Evolutionary conservation across 2,329 filamentous ascomycete species (phyloP).

Genomic region (Talaromyces sp.): DNA sequence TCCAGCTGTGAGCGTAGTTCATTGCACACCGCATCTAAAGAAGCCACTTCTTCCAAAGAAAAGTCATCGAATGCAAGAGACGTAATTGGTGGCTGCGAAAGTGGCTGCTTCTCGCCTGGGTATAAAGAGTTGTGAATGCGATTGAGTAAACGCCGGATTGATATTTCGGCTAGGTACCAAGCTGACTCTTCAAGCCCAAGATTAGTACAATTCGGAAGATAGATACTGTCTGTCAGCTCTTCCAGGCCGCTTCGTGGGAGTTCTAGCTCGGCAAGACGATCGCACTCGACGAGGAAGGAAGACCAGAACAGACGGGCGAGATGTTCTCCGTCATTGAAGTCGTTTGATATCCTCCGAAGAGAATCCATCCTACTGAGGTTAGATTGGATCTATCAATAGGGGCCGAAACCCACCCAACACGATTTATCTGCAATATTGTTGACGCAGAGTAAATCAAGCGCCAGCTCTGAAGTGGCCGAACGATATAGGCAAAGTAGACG

Average conservation of each 20-base stretch:
- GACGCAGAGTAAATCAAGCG: conserved; percentile 33
- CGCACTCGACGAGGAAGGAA: conserved; percentile 19
- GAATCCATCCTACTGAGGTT: conserved; percentile 2
- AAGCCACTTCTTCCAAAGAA: conserved; percentile 27
- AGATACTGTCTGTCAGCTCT: conserved; percentile 31
- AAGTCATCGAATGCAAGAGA: conserved; percentile 26
- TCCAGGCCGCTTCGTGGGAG: conserved; percentile 34
- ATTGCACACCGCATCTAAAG: conserved; percentile 22
- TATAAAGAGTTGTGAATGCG: conserved; percentile 36
- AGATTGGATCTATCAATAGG: neutral
- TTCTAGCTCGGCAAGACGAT: conserved; percentile 34
- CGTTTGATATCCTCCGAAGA: conserved; percentile 3
- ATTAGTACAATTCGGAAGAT: conserved; percentile 28
- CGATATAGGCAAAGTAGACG: conserved; percentile 35
- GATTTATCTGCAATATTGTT: conserved; percentile 26
- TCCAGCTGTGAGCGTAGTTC: conserved; percentile 33
- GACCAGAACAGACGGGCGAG: conserved; percentile 12
- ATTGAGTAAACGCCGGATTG: conserved; percentile 32
- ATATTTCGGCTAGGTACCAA: conserved; percentile 34
- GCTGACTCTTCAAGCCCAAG: conserved; percentile 21
- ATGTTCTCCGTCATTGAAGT: conserved; percentile 3
- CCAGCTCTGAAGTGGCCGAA: conserved; percentile 35
- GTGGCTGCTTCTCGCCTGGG: conserved; percentile 23
- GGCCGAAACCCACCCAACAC: conserved; percentile 19
- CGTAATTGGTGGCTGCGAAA: conserved; percentile 25